Base-by-base conservation (phyloP, 2,329 filamentous ascomycete species). In the Plectosphaerella plurivora region DNA sequence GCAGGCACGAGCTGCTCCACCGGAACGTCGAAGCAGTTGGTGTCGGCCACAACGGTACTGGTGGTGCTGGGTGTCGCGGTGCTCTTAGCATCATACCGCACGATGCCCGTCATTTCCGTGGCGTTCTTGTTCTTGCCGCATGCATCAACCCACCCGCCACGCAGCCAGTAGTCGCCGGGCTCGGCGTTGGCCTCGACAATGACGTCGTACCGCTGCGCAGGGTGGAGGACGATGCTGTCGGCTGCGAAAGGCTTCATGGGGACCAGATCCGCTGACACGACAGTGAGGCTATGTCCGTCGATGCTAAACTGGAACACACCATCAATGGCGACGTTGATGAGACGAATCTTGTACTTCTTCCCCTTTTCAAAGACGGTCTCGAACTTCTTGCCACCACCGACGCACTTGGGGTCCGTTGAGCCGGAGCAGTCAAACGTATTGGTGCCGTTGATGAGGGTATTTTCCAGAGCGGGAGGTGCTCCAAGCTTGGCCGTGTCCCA, bases 201-300 rank as follows among this genome's bases (percentile, higher is more conserved):
- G 10, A 71, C 54, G 54, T 80, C 75, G 47, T 67, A 62, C 8
- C 79, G 66, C 61, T 65, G 72, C 41, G 66, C 73, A 55, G 81
- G 70, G 42, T 71, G 77, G n/a, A 84, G 66, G 46, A 72, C 76
- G 45, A 84, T 66, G 20, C 71, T 66, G 6, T 73, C 65, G 1
- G 74, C 75, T 4, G 66, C 68, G 59, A 78, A 79, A 1, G 82
- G 75, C 54, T 73, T 63, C 42, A 82, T 67, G 1, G 77, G 73
- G 3, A 83, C 77, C 39, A 81, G 75, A 60, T 84, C 81, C 45
- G 70, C 73, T 11, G 74, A 69, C 49, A 83, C 76, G 36, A 84
- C 74, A 1, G 72, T 77, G 54, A 84, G 65, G 11, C 66, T 67
- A 61, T 84, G 80, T 25, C 71, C 70, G 51, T 75, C 76, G 37